Conservation (phyloP, 805 yeast species). For the Clavispora carvajalis region DNA sequence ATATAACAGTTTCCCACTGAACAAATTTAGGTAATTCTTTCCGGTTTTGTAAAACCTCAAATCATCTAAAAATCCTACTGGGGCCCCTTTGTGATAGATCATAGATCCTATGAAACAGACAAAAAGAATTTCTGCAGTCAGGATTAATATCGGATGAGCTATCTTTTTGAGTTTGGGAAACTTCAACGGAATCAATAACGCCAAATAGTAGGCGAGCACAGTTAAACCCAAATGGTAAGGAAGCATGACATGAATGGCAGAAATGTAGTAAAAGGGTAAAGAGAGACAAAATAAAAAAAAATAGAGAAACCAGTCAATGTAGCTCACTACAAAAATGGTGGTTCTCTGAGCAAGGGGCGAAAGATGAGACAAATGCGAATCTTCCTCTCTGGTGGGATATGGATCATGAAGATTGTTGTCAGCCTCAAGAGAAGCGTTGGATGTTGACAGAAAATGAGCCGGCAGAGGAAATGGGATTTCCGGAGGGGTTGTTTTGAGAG, state of each 20-base stretch:
- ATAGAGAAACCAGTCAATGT: slow-evolving; percentile 56
- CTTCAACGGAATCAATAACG: slow-evolving; percentile 40
- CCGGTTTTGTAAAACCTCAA: slow-evolving; percentile 64
- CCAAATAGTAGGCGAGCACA: slow-evolving; percentile 49
- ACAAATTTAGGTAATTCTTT: slow-evolving; percentile 54
- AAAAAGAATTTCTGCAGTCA: slow-evolving; percentile 60
- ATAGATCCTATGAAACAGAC: slow-evolving; percentile 56
- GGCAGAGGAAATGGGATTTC: background rate
- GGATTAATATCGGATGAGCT: slow-evolving; percentile 69
- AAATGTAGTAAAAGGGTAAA: slow-evolving; percentile 53
- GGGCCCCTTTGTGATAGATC: slow-evolving; percentile 37
- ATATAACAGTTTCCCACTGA: slow-evolving; percentile 34
- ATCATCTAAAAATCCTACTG: slow-evolving; percentile 46
- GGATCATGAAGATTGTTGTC: background rate
- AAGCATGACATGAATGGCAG: slow-evolving; percentile 45
- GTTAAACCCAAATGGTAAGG: slow-evolving; percentile 61
- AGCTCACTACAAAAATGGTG: slow-evolving; percentile 33
- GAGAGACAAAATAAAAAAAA: slow-evolving; percentile 46
- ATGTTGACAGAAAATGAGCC: background rate
- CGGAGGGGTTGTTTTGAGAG: background rate
- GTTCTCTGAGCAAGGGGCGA: slow-evolving; percentile 17
- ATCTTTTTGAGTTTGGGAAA: slow-evolving; percentile 44
- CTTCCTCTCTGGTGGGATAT: background rate
- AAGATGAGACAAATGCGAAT: slow-evolving; percentile 1
- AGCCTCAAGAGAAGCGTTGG: background rate